Percentiles rank a stretch among this genome's conserved stretches.
Conservation (phyloP, 1,284 basidiomycete genomes). For the Macrocystidia cucumis region DNA sequence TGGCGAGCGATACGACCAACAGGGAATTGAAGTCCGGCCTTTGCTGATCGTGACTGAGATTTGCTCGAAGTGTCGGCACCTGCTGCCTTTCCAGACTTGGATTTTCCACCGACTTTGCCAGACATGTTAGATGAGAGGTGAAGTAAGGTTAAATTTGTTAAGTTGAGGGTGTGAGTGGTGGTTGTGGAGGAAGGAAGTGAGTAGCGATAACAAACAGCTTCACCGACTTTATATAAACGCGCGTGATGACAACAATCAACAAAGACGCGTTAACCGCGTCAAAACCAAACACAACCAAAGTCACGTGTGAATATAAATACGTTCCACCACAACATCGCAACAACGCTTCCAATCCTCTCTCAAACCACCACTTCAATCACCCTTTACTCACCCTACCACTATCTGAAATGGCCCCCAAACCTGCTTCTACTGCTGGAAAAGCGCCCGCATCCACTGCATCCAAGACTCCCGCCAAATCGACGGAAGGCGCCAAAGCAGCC, state of each 20-base stretch:
- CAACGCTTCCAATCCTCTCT: slow-evolving; percentile 6
- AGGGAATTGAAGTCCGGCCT: slow-evolving; percentile 81
- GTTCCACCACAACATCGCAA: slow-evolving; percentile 2
- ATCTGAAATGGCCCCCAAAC: slow-evolving; percentile 66
- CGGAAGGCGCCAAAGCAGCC: slow-evolving; percentile 58
- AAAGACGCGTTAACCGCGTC: slow-evolving; percentile 31
- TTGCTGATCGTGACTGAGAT: slow-evolving; percentile 71
- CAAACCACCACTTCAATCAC: slow-evolving; percentile 13
- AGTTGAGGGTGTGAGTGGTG: slow-evolving; percentile 7
- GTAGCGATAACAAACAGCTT: slow-evolving; percentile 4
- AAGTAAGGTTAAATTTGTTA: too few relatives aligned
- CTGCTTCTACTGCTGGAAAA: slow-evolving; percentile 74
- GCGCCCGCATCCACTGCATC: slow-evolving; percentile 70
- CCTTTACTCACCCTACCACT: slow-evolving; percentile 9
- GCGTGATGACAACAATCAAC: slow-evolving; percentile 24
- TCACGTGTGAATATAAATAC: slow-evolving; percentile 32
- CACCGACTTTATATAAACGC: too few relatives aligned
- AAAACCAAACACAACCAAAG: slow-evolving; percentile 30
- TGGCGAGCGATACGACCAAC: slow-evolving; percentile 90
- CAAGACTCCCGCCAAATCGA: slow-evolving; percentile 66
- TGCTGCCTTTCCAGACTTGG: slow-evolving; percentile 49
- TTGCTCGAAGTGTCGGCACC: slow-evolving; percentile 37
- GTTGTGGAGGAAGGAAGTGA: too few relatives aligned
- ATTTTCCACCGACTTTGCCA: slow-evolving; percentile 35
- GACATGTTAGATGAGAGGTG: slow-evolving; percentile 25